phyloP scores from a whole-genome alignment of 2,329 filamentous ascomycete species.

The Celoporthe dispersa region DNA sequence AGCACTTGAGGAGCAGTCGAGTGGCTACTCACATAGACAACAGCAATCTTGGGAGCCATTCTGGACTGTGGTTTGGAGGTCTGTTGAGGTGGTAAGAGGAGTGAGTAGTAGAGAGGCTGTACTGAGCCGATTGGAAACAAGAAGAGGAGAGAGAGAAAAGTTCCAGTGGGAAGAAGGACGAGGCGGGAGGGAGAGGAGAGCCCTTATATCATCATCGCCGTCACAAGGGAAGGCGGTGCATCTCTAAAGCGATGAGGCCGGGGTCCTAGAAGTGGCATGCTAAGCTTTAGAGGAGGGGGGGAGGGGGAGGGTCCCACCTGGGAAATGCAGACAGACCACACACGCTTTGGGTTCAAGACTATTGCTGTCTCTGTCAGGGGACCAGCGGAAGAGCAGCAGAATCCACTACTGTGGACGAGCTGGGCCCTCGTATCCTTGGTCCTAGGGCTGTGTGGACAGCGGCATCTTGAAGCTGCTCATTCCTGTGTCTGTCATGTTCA shows the following conservation, averaged over 20 bases:
- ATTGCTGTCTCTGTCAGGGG: neutral
- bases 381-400: neutral
- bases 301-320: neutral
- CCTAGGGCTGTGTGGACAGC: too few species aligned
- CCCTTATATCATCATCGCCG: constrained; percentile 17
- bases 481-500: neutral
- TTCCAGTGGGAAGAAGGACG: neutral
- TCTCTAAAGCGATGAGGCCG: constrained; percentile 20
- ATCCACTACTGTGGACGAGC: neutral
- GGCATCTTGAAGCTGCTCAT: neutral
- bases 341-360: neutral
- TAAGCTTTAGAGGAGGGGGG: neutral
- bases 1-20: neutral
- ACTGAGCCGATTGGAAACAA: constrained; percentile 6
- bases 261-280: constrained; percentile 3
- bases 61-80: constrained; percentile 39
- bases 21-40: constrained; percentile 75
- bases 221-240: neutral
- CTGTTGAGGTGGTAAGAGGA: constrained; percentile 6
- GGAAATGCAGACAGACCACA: neutral
- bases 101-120: constrained; percentile 2
- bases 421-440: too few species aligned
- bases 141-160: too few species aligned
- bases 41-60: constrained; percentile 92
- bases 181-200: constrained; percentile 5